Evolutionary conservation across 176 grass and related monocot genomes (phyloP), one percentile per base, ranked within the genome.

Genomic region (Phoenix dactylifera): DNA sequence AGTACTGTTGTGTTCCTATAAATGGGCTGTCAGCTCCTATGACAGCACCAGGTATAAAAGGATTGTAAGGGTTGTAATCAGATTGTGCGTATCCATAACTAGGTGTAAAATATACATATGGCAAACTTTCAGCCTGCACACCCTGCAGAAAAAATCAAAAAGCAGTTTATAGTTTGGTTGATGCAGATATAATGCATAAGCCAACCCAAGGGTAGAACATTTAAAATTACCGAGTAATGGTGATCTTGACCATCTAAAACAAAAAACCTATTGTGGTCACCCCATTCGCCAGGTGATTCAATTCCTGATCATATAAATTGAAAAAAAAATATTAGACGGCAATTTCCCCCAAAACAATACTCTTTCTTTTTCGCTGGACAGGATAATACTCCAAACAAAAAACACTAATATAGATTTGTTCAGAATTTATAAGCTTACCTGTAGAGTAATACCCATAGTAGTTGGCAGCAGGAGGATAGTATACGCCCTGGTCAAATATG

Each of bases 181-280:
- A 44, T 44, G 35, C 7, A 12, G 35, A 44, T 44, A 44, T 44
- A 3, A 44, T 44, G 35, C 35, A 44, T 44, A 44, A 44, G 35
- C 35, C 35, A 44, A 12, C 35, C 9, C 35, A 49, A 39, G 64
- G 26, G 10, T 44, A 12, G 10, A 44, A 16, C 58, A 55, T 2
- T 65, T 49, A 48, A 61, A 90, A 68, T 67, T 58, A 98, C 93
- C 70, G 60, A 65, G 32, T 81, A 85, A 79, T 81, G 78, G 39
- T 76, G 14, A 71, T 92, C 88, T 81, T 85, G 93, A 58, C 76
- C 73, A 52, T 88, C 82, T 61, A 75, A 92, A 59, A 70, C 76
- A 53, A 77, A 55, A 57, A 86, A 73, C 25, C 20, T 90, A 4
- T 72, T 78, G 54, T 66, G 49, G 32, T 79, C 83, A 60, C 85